Percentiles rank a stretch among this genome's conserved stretches.
phyloP scores from a whole-genome alignment of 495 filamentous ascomycete genomes.

The Neurospora africana region DNA sequence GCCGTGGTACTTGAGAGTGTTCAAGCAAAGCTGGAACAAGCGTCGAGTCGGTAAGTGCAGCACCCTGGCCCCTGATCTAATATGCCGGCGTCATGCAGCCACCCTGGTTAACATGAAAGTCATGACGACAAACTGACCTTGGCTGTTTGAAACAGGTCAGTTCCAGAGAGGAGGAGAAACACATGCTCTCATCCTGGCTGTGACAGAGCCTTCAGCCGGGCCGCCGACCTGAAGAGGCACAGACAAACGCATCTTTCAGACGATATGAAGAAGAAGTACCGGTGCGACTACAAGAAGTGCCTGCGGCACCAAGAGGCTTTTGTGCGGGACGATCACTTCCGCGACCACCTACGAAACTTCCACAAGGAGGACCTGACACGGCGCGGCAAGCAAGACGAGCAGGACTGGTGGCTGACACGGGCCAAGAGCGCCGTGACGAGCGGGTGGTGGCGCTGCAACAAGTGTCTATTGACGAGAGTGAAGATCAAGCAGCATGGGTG shows the following conservation, averaged over 20 bases:
- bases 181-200: slow-evolving; percentile 25
- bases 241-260: slow-evolving; percentile 24
- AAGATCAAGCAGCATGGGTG: slow-evolving; percentile 22
- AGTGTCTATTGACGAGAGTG: slow-evolving; percentile 30
- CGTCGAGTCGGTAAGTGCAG: not conserved
- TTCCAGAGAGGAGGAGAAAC: slow-evolving; percentile 1
- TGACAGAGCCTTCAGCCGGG: slow-evolving; percentile 27
- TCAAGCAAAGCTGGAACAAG: not conserved
- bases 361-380: slow-evolving; percentile 40
- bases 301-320: slow-evolving; percentile 26
- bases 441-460: slow-evolving; percentile 39
- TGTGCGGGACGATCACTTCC: slow-evolving; percentile 33
- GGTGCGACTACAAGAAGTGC: slow-evolving; percentile 34
- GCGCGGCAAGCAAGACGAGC: slow-evolving; percentile 13
- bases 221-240: slow-evolving; percentile 40
- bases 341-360: slow-evolving; percentile 39
- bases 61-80: not conserved
- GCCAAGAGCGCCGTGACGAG: slow-evolving; percentile 11
- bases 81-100: not conserved
- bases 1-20: not conserved
- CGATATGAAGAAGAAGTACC: slow-evolving; percentile 25
- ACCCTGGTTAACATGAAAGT: not conserved
- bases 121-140: not conserved
- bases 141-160: not conserved
- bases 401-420: slow-evolving; percentile 13